A percentile compares a stretch with the other conserved stretches of the same genome.
Conservation (phyloP, 2,329 filamentous ascomycete species). For the Kalaharituber pfeilii region DNA sequence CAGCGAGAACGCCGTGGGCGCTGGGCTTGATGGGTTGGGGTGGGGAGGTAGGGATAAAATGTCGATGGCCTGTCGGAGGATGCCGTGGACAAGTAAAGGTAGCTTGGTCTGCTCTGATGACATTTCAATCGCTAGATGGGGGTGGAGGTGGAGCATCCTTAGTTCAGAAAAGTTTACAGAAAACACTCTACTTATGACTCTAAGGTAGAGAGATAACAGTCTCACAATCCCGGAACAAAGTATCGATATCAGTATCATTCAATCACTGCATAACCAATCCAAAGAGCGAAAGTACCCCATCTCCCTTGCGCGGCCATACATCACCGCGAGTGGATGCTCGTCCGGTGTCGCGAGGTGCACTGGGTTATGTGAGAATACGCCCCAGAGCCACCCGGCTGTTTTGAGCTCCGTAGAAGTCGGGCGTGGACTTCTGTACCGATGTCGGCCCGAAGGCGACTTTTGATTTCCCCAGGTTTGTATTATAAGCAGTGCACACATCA, state of each 20-base stretch:
- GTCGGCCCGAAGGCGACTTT: conserved; percentile 76
- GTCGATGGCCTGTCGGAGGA: conserved; percentile 68
- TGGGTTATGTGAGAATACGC: conserved; percentile 41
- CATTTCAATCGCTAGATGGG: conserved; percentile 9
- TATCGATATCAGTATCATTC: conserved; percentile 41
- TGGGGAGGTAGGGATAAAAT: conserved; percentile 76
- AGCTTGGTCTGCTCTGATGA: conserved; percentile 1
- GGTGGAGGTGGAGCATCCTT: conserved; percentile 24
- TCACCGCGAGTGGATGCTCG: conserved; percentile 57
- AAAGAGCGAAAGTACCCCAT: conserved; percentile 47
- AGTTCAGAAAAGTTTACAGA: conserved; percentile 9
- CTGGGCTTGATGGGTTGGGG: conserved; percentile 75
- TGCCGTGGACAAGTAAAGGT: conserved; percentile 55
- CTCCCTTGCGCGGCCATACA: conserved; percentile 53
- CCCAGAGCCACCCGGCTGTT: too few relatives aligned
- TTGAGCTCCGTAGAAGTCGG: conserved; percentile 41
- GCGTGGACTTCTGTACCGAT: conserved; percentile 57
- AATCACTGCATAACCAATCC: conserved; percentile 60
- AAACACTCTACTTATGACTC: too few relatives aligned
- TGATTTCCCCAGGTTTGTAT: too few relatives aligned
- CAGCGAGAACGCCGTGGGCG: conserved; percentile 53
- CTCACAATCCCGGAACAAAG: conserved; percentile 8
- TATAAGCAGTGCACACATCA: too few relatives aligned
- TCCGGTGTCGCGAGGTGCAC: conserved; percentile 71
- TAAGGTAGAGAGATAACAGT: neutral